Base-by-base conservation (phyloP, 2,329 filamentous ascomycete genomes). In the Penicillium sclerotigenum region DNA sequence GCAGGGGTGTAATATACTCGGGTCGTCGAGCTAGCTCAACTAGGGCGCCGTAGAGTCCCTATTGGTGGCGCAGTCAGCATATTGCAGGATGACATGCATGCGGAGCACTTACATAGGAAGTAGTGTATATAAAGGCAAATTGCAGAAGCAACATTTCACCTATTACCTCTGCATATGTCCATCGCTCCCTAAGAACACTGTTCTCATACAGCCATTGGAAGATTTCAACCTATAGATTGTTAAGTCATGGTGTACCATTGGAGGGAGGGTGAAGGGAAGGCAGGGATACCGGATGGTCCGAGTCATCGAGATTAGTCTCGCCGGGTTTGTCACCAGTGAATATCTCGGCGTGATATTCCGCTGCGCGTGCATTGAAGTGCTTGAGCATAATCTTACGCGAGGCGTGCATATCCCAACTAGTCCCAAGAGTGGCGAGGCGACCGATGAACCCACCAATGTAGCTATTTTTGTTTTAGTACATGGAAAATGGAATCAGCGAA, bases 41-140 rank as follows among this genome's bases (percentile, higher is more conserved):
- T 13, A 65, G 33, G 7, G 60, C 63, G 4, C 55, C 57, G 33
- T 64, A 65, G 5, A 65, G 52, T n/a, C 34, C 63, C 61, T 65
- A 29, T 43, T 47, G 42, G 47, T 34, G 20, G 4, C 14, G 41
- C 1, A 45, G 31, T 31, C 13, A 29, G 34, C 11, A 37, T 4
- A n/a, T 18, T 18, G 28, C 40, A 28, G 43, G 28, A 31, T 9
- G 24, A 34, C 14, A 47, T 47, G 20, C 29, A 20, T n/a, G 7
- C n/a, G 4, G 26, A 11, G 16, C 2, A 53, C 58, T 16, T 43
- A 64, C 63, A 47, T 65, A 65, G 24, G 59, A 56, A 6, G 63
- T 64, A 5, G 63, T 65, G 20, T 65, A 65, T 47, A 65, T 60
- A 26, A 65, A 65, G 18, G 63, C 63, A 37, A 65, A 65, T 37